These are phyloP conservation scores for Auricularia sp. DNA, from an alignment of 768 basidiomycete genomes.

Conservation along the genomic window DNA sequence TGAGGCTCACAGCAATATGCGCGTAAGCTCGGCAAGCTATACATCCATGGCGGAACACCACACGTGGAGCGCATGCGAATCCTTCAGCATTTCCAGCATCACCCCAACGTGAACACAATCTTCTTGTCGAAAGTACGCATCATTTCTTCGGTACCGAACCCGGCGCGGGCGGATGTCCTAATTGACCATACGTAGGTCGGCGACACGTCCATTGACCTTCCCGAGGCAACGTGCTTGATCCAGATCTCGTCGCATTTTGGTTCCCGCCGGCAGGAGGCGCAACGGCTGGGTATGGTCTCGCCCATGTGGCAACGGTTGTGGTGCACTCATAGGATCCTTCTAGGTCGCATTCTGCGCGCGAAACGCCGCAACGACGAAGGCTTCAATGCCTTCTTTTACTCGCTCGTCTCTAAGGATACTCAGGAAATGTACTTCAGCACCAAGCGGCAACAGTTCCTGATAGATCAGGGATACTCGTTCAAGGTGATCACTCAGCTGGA, in stretches of 20 bases:
- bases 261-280: constrained; percentile 94
- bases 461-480: constrained; percentile 98
- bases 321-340: constrained; percentile 5
- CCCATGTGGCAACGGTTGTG: background rate
- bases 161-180: background rate
- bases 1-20: constrained; percentile 64
- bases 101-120: constrained; percentile 92
- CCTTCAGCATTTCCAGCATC: constrained; percentile 89
- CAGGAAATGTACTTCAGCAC: constrained; percentile 99
- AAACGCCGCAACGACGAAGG: constrained; percentile 98
- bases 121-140: constrained; percentile 83
- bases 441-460: constrained; percentile 95
- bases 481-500: constrained; percentile 98
- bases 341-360: constrained; percentile 91
- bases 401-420: constrained; percentile 96
- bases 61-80: constrained; percentile 95
- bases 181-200: constrained; percentile 52
- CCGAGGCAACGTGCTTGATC: constrained; percentile 97
- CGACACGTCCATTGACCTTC: constrained; percentile 96
- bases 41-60: constrained; percentile 92
- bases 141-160: background rate
- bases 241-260: constrained; percentile 99
- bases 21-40: constrained; percentile 83
- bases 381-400: constrained; percentile 99
- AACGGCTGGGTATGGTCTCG: constrained; percentile 65